Conservation (phyloP, 495 filamentous ascomycete species). For the Hypoxylon perforatum region DNA sequence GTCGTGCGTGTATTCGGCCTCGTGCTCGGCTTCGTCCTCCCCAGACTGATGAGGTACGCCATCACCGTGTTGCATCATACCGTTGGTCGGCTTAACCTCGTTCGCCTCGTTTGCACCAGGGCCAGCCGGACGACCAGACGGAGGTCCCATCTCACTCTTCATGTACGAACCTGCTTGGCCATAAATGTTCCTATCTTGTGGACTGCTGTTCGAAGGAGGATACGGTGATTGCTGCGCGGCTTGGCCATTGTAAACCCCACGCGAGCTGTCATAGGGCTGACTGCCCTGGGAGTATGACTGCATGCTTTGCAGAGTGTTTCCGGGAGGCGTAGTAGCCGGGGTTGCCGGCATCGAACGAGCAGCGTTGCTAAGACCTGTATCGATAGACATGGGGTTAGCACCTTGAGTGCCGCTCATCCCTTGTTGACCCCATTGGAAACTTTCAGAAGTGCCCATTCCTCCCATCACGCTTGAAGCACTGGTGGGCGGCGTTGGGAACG, state of each 20-base stretch:
- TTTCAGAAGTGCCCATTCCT: slow-evolving; percentile 76
- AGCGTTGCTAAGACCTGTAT: slow-evolving; percentile 81
- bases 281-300: slow-evolving; percentile 76
- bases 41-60: slow-evolving; percentile 65
- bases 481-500: slow-evolving; percentile 93
- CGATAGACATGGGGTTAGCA: slow-evolving; percentile 82
- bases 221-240: slow-evolving; percentile 77
- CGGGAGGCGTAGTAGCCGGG: slow-evolving; percentile 92
- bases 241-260: slow-evolving; percentile 84
- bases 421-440: slow-evolving; percentile 78
- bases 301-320: slow-evolving; percentile 78
- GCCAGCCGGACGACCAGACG: slow-evolving; percentile 69
- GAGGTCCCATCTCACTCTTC: slow-evolving; percentile 93
- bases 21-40: slow-evolving; percentile 80
- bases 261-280: slow-evolving; percentile 79
- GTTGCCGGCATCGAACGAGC: slow-evolving; percentile 90
- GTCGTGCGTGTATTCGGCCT: slow-evolving; percentile 84
- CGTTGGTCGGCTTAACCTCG: slow-evolving; percentile 77
- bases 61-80: slow-evolving; percentile 68
- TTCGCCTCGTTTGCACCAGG: slow-evolving; percentile 66
- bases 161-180: slow-evolving; percentile 74
- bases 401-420: slow-evolving; percentile 73
- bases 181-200: slow-evolving; percentile 78
- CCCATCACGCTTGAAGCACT: slow-evolving; percentile 91
- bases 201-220: slow-evolving; percentile 68